Evolutionary conservation across 352 stramenopile genomes (phyloP), one percentile per base, ranked within the genome.

Genomic region (Albugo candida): DNA sequence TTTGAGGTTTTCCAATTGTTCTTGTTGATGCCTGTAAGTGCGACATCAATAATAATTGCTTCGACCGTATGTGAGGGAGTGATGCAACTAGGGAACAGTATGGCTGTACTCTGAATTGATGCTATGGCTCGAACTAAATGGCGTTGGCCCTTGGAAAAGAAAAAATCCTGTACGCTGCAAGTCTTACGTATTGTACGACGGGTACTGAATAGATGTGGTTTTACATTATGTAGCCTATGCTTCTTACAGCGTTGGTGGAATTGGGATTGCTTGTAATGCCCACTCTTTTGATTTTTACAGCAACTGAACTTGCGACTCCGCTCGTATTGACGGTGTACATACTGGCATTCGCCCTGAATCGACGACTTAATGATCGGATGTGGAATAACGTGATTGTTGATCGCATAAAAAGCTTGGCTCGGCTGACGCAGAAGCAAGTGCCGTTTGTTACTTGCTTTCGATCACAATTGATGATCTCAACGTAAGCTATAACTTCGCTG

Each of bases 41-140:
- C 21, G n/a, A 11, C 5, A 6, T 27, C 21, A 8, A 27, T 36
- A 41, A 48, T 10, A 21, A 10, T 48, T 47, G 45, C n/a, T 14
- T 39, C 39, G n/a, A n/a, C n/a, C n/a, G n/a, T 47, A 47, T 47
- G 42, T 50, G 43, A n/a, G 41, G 0, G 18, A 2, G 13, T 31
- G 16, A 35, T 39, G 18, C 12, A 35, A 47, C 14, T 47, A 86
- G 70, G 70, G 73, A 49, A 65, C 65, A 41, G 54, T 81, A 63
- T 86, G 74, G 74, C 67, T 89, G 19, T 89, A 89, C 59, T 82
- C 70, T 49, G 77, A 89, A 58, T 42, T 85, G 31, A 53, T 89
- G 59, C 52, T 85, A 50, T 49, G 83, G 45, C 61, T 86, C 8
- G 71, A 89, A 52, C 56, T 87, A 55, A 58, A 76, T 10, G 71